These are phyloP conservation scores for Rhizopogon vulgaris DNA, from an alignment of 768 basidiomycete genomes.

Conservation along the genomic window DNA sequence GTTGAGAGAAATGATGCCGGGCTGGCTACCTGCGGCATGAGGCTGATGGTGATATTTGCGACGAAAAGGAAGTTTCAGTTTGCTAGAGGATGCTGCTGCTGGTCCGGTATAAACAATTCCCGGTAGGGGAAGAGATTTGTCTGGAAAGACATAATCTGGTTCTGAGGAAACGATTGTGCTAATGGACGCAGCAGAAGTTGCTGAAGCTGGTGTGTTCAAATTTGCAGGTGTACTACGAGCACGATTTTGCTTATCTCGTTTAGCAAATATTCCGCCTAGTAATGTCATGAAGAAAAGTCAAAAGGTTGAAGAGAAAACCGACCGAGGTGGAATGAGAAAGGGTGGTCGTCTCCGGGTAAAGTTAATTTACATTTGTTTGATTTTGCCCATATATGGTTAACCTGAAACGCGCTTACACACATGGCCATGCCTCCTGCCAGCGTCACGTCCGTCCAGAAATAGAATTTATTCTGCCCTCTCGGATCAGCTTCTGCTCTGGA, in stretches of 20 bases:
- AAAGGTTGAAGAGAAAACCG: slow-evolving; percentile 2
- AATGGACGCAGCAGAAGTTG: slow-evolving; percentile 13
- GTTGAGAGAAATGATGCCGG: slow-evolving; percentile 12
- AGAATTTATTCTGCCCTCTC: too few species aligned
- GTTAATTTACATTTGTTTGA: background rate
- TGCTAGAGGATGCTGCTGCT: slow-evolving; percentile 33
- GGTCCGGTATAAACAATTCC: slow-evolving; percentile 18
- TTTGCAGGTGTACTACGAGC: slow-evolving; percentile 1
- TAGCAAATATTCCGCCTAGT: slow-evolving; percentile 23
- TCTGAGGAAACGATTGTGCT: slow-evolving; percentile 23
- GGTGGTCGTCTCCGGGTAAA: too few species aligned
- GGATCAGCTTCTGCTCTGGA: too few species aligned
- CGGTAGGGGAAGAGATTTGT: slow-evolving; percentile 9
- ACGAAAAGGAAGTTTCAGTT: slow-evolving; percentile 39
- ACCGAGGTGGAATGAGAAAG: too few species aligned
- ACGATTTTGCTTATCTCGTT: slow-evolving; percentile 12
- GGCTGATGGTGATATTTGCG: slow-evolving; percentile 25
- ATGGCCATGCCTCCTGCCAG: too few species aligned
- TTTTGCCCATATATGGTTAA: slow-evolving; percentile 4
- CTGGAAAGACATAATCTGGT: slow-evolving; percentile 24
- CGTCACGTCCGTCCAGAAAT: too few species aligned
- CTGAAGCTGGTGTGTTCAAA: background rate
- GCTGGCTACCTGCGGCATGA: slow-evolving; percentile 3
- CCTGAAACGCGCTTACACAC: too few species aligned
- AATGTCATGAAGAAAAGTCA: slow-evolving; percentile 19